Conservation (phyloP, 345 rosid species). For the Atalantia buxifolia region DNA sequence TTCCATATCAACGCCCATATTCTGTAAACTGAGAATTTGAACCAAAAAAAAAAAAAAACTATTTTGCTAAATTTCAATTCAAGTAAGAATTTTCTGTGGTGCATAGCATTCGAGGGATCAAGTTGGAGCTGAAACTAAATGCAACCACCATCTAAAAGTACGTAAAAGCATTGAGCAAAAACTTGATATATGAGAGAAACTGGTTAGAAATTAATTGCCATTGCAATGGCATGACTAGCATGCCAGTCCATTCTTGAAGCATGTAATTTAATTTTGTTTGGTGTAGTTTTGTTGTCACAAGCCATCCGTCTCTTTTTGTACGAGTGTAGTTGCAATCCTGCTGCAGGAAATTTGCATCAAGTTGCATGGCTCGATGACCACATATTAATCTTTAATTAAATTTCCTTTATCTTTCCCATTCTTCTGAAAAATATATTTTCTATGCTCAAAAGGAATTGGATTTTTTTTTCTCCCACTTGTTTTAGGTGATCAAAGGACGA, state of each 20-base stretch:
- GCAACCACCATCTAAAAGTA: background rate
- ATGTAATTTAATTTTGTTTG: background rate
- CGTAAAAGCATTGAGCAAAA: background rate
- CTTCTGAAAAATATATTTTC: background rate
- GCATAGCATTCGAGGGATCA: background rate
- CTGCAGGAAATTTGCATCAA: background rate
- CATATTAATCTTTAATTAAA: background rate
- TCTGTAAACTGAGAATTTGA: too few relatives aligned
- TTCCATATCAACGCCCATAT: too few relatives aligned
- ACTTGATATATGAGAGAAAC: background rate
- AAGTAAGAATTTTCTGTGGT: background rate
- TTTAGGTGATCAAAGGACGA: background rate
- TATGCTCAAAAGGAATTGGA: background rate
- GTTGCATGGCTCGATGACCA: background rate
- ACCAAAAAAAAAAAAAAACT: background rate
- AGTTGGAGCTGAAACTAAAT: background rate
- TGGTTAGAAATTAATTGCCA: background rate
- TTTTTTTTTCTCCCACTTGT: background rate
- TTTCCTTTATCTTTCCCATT: background rate
- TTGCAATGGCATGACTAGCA: background rate
- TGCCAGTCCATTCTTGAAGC: background rate
- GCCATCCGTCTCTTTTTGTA: slow-evolving; percentile 11
- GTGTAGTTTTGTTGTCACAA: slow-evolving; percentile 7
- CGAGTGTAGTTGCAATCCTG: background rate
- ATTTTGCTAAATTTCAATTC: background rate